Percentiles rank a stretch among this genome's conserved stretches.
These are phyloP conservation scores for Lasiosphaeris hirsuta DNA, from an alignment of 495 filamentous ascomycete species.

Conservation along the genomic window DNA sequence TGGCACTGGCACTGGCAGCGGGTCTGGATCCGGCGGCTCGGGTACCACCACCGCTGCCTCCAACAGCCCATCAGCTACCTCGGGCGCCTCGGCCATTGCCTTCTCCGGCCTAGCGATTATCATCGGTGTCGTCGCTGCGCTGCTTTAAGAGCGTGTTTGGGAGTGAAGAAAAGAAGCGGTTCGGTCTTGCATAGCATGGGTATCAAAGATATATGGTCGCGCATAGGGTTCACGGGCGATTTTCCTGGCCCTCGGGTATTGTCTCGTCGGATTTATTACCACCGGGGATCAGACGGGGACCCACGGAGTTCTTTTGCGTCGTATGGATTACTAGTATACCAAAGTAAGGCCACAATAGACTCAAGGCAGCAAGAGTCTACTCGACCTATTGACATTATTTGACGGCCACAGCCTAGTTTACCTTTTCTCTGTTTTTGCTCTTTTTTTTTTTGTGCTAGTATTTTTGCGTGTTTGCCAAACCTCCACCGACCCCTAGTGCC, in stretches of 20 bases:
- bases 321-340: conserved; percentile 9
- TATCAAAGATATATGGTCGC: too few relatives aligned
- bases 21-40: conserved; percentile 14
- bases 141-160: too few relatives aligned
- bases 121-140: conserved; percentile 2
- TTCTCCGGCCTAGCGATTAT: conserved; percentile 8
- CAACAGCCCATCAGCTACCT: neutral
- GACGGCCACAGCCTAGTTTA: too few relatives aligned
- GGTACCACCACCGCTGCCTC: conserved; percentile 5
- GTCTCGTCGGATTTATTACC: neutral
- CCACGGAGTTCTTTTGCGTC: conserved; percentile 1
- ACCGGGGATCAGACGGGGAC: neutral
- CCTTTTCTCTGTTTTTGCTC: neutral
- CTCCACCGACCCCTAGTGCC: neutral
- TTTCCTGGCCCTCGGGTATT: too few relatives aligned
- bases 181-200: conserved; percentile 4
- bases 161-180: too few relatives aligned
- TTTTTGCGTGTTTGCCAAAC: too few relatives aligned
- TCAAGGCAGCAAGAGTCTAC: neutral
- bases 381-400: neutral
- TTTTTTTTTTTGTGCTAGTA: neutral
- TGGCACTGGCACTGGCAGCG: conserved; percentile 15
- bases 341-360: conserved; percentile 8
- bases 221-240: too few relatives aligned
- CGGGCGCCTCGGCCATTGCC: neutral